These are phyloP conservation scores for Aspergillus nanangensis DNA, from an alignment of 495 filamentous ascomycete species.

Conservation along the genomic window DNA sequence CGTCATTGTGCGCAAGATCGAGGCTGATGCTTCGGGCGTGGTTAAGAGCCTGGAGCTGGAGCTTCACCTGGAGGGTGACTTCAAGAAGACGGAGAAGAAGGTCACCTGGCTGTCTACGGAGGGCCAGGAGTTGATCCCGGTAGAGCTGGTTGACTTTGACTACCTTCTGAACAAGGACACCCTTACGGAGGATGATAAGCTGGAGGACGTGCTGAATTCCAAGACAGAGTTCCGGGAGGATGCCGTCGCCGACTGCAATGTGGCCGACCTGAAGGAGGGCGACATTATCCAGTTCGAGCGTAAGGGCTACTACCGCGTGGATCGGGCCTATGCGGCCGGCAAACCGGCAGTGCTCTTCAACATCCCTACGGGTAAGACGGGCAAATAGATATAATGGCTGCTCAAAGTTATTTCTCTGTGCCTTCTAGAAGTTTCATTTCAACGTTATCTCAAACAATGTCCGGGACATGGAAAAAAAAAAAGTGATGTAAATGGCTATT, in stretches of 20 bases:
- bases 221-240: slow-evolving; percentile 71
- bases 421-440: no score
- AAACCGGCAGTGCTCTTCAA: slow-evolving; percentile 70
- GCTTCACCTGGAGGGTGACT: slow-evolving; percentile 80
- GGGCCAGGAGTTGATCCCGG: slow-evolving; percentile 65
- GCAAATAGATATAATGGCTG: slow-evolving; percentile 23
- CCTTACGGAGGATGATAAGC: slow-evolving; percentile 71
- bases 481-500: not conserved
- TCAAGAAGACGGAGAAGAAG: slow-evolving; percentile 94
- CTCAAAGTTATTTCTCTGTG: not conserved
- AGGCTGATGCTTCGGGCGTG: slow-evolving; percentile 48
- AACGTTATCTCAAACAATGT: no score
- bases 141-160: slow-evolving; percentile 88
- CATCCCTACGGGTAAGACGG: slow-evolving; percentile 68
- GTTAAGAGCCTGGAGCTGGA: slow-evolving; percentile 70
- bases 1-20: slow-evolving; percentile 74
- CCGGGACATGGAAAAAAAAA: no score
- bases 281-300: slow-evolving; percentile 94
- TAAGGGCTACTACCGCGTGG: slow-evolving; percentile 83
- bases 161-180: slow-evolving; percentile 90
- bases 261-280: slow-evolving; percentile 67
- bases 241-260: slow-evolving; percentile 75
- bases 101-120: slow-evolving; percentile 82
- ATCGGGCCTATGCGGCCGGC: slow-evolving; percentile 53
- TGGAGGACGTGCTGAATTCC: slow-evolving; percentile 76